Base-by-base conservation (phyloP, 2,329 filamentous ascomycete genomes). In the Microcyclosporella mali region DNA sequence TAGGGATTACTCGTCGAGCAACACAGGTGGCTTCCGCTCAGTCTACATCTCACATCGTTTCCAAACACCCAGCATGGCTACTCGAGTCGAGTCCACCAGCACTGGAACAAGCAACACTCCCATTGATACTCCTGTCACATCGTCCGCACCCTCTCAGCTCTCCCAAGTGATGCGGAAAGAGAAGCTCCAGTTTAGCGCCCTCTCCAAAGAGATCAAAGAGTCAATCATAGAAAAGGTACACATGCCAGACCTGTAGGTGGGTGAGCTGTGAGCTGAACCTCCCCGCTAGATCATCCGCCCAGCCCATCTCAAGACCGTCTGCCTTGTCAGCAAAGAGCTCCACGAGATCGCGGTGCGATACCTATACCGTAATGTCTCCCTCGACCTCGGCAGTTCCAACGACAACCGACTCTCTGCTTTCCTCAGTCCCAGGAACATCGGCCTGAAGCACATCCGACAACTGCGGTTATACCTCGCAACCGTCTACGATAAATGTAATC, bases 271-370 rank as follows among this genome's bases (percentile, higher is more conserved):
- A 34, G 28, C 43, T 46, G 38, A 47, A 33, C 12, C 21, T 16
- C 40, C 10, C 7, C 11, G 11, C 15, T 32, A 71, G 66, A 60
- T 72, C 41, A 64, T 55, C 36, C 68, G 70, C 12, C 70, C 70
- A 3, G 68, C 67, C 45, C 69, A 73, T 47, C 67, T 73, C 53
- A 67, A 68, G 47, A 69, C 63, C 41, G 56, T 72, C 33, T 73
- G 70, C 48, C 66, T 73, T 29, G 64, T 66, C 6, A 70, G 64
- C 58, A 70, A 69, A 44, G 64, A 70, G 43, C 59, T 73, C 15
- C 69, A 71, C 56, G 58, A 69, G 25, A 65, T 73, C 52, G 63
- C 69, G 36, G 68, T 67, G 33, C 69, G 66, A 41, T 58, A 61
- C 36, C 65, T 74, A 25, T 74, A 74, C 56, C 59, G 66, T 46